Conservation (phyloP, 1,284 basidiomycete species). For the Rhodotorula sp. region DNA sequence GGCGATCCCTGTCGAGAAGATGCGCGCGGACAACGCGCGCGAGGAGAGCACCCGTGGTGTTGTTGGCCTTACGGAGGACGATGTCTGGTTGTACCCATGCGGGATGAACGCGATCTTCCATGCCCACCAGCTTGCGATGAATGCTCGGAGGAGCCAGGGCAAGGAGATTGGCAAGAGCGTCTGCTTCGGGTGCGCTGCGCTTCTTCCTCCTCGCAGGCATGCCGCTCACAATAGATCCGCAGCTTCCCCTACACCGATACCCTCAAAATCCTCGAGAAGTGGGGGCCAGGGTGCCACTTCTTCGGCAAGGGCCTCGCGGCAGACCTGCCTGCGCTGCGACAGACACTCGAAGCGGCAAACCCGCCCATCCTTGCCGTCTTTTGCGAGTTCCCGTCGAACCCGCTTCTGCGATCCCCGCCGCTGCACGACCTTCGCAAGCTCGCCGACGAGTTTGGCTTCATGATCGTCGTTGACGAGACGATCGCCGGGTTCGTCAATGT, state of each 20-base stretch:
- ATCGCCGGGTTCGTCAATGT: conserved; percentile 97
- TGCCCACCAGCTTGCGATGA: conserved; percentile 73
- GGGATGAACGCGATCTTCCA: conserved; percentile 95
- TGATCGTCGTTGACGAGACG: conserved; percentile 92
- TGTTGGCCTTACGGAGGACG: conserved; percentile 68
- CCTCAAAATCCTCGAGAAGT: conserved; percentile 93
- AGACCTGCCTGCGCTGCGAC: conserved; percentile 74
- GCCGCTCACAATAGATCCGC: conserved; percentile 25
- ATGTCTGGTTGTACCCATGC: conserved; percentile 82
- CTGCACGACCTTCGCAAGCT: conserved; percentile 74
- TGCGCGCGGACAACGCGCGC: conserved; percentile 51
- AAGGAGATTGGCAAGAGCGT: conserved; percentile 70
- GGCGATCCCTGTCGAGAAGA: conserved; percentile 46
- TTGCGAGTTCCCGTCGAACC: conserved; percentile 93
- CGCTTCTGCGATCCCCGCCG: conserved; percentile 80
- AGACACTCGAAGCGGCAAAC: conserved; percentile 58
- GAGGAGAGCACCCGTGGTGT: conserved; percentile 45
- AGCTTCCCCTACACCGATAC: conserved; percentile 98
- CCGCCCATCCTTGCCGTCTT: conserved; percentile 56
- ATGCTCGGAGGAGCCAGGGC: conserved; percentile 49
- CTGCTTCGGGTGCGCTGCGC: conserved; percentile 77
- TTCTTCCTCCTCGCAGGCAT: background rate
- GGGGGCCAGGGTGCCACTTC: conserved; percentile 94
- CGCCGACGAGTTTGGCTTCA: conserved; percentile 85
- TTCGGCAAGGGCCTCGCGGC: conserved; percentile 76